Conservation (phyloP, 2,329 filamentous ascomycete species). For the Alternaria hordeiaustralica region DNA sequence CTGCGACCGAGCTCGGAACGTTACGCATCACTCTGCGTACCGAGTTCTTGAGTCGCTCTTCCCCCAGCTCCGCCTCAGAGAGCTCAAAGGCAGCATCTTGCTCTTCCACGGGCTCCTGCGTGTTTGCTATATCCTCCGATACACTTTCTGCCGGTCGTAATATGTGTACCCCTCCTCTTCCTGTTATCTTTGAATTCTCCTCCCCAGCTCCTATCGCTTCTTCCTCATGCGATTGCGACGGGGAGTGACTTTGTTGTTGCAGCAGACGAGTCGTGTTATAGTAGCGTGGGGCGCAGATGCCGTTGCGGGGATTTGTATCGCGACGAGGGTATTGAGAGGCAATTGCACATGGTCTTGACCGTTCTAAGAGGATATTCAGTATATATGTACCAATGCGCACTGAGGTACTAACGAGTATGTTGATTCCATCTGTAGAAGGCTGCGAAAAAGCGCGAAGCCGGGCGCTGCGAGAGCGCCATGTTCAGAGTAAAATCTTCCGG, state of each 20-base stretch:
- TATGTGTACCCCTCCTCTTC: background rate
- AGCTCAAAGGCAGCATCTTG: background rate
- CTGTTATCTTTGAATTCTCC: background rate
- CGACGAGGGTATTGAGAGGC: background rate
- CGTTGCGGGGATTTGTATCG: background rate
- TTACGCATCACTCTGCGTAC: conserved; percentile 57
- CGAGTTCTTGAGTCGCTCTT: conserved; percentile 12
- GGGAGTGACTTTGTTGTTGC: conserved; percentile 9
- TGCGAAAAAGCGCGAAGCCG: conserved; percentile 49
- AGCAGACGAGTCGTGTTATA: conserved; percentile 20
- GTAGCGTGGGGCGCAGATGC: conserved; percentile 5
- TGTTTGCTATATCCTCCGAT: background rate
- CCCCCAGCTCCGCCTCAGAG: conserved; percentile 4
- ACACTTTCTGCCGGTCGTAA: background rate
- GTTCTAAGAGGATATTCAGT: conserved; percentile 14
- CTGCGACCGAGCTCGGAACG: conserved; percentile 63
- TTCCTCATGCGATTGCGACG: conserved; percentile 8
- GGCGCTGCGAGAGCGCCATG: conserved; percentile 31
- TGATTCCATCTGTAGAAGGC: conserved; percentile 54
- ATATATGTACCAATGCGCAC: background rate
- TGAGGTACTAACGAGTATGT: conserved; percentile 25
- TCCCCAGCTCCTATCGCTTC: background rate
- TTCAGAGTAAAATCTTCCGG: background rate
- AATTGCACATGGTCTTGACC: conserved; percentile 5
- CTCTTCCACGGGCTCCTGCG: background rate